Evolutionary conservation across 2,329 filamentous ascomycete genomes (phyloP), one percentile per base, ranked within the genome.

Genomic region (Fusarium chaquense): DNA sequence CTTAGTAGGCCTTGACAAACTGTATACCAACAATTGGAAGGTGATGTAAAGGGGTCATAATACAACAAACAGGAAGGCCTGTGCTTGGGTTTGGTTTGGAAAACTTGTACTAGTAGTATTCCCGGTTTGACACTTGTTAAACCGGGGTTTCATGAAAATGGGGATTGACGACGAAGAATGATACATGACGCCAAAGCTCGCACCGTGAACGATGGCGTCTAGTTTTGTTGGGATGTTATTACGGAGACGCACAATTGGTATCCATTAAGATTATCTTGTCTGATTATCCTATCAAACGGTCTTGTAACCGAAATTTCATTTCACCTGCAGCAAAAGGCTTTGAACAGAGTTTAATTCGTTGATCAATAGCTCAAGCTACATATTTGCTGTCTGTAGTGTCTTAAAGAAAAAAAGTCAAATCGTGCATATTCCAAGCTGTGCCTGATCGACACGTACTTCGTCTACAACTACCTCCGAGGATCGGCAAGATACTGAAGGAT

Each of bases 91-190:
- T 47, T 32, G 44, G 20, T 30, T 30, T 16, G 35, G 26, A 46
- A 46, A 36, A 33, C n/a, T n/a, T 69, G 51, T 69, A 70, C 35
- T 45, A 70, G 43, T 70, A 69, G 35, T 67, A 70, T 43, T 50
- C 47, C 49, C 44, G 44, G 43, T 54, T 58, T 50, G 47, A 66
- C 51, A 28, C 51, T 64, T 56, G 26, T 45, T 54, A 32, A 41
- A 49, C 51, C 35, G 43, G 43, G 38, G 58, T 46, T 50, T 52
- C 20, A 62, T 41, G 33, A 36, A 55, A 64, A 62, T 35, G 36
- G n/a, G 45, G 64, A 58, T 55, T 32, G 38, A 63, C 53, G 64
- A 58, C 41, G 50, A 38, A 54, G n/a, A 58, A 44, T 40, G 35
- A 33, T 20, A 46, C 8, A 43, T 49, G 40, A 43, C 40, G 40